phyloP scores from a whole-genome alignment of 495 filamentous ascomycete genomes.

The Tuber microsphaerosporum region DNA sequence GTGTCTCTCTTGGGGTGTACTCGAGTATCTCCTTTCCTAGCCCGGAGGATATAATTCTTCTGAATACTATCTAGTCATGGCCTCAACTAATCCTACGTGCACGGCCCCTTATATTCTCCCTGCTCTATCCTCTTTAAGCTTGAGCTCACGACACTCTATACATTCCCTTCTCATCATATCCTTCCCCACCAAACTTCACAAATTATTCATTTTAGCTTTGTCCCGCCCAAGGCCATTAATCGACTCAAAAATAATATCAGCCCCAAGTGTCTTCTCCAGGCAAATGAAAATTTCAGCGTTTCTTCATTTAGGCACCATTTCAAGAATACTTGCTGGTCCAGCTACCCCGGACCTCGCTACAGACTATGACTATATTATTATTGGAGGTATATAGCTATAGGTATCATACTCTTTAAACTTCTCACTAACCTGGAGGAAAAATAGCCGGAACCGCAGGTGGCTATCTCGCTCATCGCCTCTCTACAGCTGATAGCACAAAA shows the following conservation, averaged over 20 bases:
- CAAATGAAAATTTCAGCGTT: not conserved
- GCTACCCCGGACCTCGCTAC: not conserved
- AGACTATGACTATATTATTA: not conserved
- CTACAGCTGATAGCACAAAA: conserved; percentile 21
- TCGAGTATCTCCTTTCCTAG: not conserved
- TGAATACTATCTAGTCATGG: not conserved
- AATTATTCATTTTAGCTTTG: not conserved
- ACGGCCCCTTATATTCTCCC: not conserved
- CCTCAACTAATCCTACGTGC: not conserved
- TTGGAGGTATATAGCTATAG: not conserved
- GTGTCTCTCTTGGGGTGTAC: not conserved
- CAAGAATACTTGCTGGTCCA: not conserved
- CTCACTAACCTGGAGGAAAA: not conserved
- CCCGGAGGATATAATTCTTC: not conserved
- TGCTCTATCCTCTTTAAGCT: not conserved
- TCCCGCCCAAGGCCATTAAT: not conserved
- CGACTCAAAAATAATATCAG: not conserved
- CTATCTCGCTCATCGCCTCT: conserved; percentile 31
- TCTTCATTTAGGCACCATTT: not conserved
- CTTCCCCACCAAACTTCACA: not conserved
- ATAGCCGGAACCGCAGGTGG: conserved; percentile 28
- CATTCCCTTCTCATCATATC: not conserved
- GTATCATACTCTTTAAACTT: not conserved
- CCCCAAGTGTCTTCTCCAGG: not conserved
- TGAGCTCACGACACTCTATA: not conserved